Percentiles rank a stretch among this genome's conserved stretches.
phyloP scores from a whole-genome alignment of 2,329 filamentous ascomycete genomes.

The Lojkania enalia region DNA sequence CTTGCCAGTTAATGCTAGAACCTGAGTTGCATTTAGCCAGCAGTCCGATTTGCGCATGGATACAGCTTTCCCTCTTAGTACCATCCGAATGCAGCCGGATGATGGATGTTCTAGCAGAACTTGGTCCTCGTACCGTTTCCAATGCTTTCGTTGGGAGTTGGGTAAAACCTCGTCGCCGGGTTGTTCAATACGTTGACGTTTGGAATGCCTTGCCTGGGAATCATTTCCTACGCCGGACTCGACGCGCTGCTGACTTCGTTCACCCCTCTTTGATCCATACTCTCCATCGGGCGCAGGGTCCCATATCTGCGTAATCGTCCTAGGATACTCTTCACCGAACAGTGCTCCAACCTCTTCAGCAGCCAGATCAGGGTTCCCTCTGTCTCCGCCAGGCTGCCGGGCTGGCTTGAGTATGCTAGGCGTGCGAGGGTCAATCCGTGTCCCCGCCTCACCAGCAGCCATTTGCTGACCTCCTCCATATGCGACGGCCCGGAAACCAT shows the following conservation, averaged over 20 bases:
- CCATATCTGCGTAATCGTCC: slow-evolving; percentile 2
- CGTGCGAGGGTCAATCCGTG: background rate
- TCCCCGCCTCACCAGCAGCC: background rate
- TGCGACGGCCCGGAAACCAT: background rate
- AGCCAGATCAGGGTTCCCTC: background rate
- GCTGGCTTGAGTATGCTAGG: background rate
- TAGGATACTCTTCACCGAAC: slow-evolving; percentile 1
- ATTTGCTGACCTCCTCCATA: slow-evolving; percentile 5
- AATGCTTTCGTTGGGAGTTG: background rate
- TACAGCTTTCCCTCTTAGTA: background rate
- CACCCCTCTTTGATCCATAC: background rate
- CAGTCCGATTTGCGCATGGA: background rate
- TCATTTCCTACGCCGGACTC: slow-evolving; percentile 1
- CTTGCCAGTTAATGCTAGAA: background rate
- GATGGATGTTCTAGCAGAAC: background rate
- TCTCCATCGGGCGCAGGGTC: background rate
- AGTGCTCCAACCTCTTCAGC: no score
- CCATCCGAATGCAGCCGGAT: background rate
- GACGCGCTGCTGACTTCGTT: background rate
- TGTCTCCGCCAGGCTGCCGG: background rate
- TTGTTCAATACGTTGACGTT: slow-evolving; percentile 3
- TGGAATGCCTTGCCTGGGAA: background rate
- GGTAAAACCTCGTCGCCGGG: background rate
- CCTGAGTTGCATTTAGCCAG: slow-evolving; percentile 1
- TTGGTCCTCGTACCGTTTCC: background rate